Conservation (phyloP, 495 filamentous ascomycete species). For the Podospora comata region DNA sequence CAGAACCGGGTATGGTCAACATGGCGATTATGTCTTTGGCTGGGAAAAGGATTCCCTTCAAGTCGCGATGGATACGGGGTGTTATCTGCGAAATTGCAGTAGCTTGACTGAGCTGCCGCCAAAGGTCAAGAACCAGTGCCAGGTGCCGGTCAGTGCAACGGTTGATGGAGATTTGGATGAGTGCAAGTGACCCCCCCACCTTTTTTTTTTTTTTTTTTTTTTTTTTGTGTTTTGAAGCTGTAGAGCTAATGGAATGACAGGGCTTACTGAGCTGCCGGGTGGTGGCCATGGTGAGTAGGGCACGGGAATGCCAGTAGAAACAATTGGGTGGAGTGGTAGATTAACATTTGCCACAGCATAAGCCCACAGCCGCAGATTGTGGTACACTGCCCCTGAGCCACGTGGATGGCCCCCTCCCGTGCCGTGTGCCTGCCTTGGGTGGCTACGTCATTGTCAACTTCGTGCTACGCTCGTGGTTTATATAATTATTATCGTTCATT, state of each 20-base stretch:
- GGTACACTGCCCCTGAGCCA: background rate
- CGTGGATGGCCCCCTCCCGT: background rate
- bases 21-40: constrained; percentile 50
- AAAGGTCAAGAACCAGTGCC: constrained; percentile 3
- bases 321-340: too few relatives aligned
- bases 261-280: background rate
- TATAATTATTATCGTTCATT: background rate
- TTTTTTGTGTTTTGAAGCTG: background rate
- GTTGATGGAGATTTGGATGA: background rate
- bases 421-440: background rate
- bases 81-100: constrained; percentile 10
- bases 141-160: background rate
- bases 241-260: background rate
- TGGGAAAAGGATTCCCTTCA: constrained; percentile 45
- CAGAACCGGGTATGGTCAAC: constrained; percentile 43
- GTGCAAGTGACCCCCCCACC: background rate
- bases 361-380: background rate
- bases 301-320: too few relatives aligned
- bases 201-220: background rate
- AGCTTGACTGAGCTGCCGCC: background rate
- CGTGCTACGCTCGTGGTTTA: background rate
- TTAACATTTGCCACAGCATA: background rate
- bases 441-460: background rate
- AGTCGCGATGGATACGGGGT: constrained; percentile 39
- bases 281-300: background rate